Base-by-base conservation (phyloP, 176 grass and related monocot species). In the Urochloa ruziziensis region DNA sequence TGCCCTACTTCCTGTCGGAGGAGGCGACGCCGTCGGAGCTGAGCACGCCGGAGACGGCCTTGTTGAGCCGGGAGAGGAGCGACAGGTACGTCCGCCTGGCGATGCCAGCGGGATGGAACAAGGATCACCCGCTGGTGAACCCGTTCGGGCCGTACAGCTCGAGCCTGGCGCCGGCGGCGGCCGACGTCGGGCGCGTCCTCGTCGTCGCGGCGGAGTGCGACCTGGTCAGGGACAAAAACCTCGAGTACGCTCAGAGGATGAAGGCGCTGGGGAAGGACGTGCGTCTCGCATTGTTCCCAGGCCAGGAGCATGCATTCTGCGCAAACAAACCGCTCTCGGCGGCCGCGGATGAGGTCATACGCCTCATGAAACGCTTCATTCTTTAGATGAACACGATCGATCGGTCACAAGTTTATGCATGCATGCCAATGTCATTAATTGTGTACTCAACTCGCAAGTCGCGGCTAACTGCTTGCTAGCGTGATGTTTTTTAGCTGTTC, bases 291-390 rank as follows among this genome's bases (percentile, higher is more conserved):
- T 66, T 79, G 47, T 57, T 85, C 51, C 10, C 72, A 6, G 83
- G 83, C 14, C 60, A 89, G 15, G 33, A 83, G 47, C 90, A 92
- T 40, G 86, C 25, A 1, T 92, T 88, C 73, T 92, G 82, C 61
- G 60, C 78, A 0, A 11, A 37, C 2, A 62, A 83, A 47, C 92
- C 92, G 0, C 76, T 80, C 48, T 91, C 83, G 19, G 69, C 81
- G 42, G 64, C 86, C 4, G 40, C 89, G 12, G 60, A 82, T 25
- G 37, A 91, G 79, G 40, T 91, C 35, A 80, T 94, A 75, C 67
- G 47, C 7, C 27, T 67, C 48, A 44, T 94, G 49, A 85, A 58
- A 46, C 69, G 70, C 40, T 91, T 94, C 56, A 29, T 89, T 16
- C 14, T 40, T 40, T 40, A 40, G 39, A 40, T 40, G 39, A 40